Conservation (phyloP, 2,329 filamentous ascomycete species). For the Fusarium sacchari region DNA sequence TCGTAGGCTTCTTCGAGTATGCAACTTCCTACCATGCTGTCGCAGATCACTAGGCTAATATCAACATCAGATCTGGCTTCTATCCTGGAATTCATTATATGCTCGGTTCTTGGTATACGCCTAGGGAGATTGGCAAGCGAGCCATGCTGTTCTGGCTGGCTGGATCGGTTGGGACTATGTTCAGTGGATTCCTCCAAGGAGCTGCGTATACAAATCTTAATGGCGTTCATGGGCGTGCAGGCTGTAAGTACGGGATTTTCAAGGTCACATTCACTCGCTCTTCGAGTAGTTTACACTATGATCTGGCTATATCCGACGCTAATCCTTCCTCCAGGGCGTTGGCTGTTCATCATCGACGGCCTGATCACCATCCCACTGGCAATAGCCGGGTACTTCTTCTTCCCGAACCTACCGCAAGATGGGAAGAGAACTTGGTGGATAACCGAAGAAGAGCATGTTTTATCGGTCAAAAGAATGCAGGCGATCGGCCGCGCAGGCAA, state of each 20-base stretch:
- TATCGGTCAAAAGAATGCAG: conserved; percentile 19
- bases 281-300: not conserved
- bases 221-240: conserved; percentile 21
- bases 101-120: conserved; percentile 38
- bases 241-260: not conserved
- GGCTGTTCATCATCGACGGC: conserved; percentile 50
- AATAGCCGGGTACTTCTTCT: conserved; percentile 42
- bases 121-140: conserved; percentile 34
- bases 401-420: conserved; percentile 42
- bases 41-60: conserved; percentile 43
- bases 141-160: conserved; percentile 36
- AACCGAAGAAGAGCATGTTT: conserved; percentile 36
- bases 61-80: conserved; percentile 57
- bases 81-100: conserved; percentile 53
- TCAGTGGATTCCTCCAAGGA: conserved; percentile 33
- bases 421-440: conserved; percentile 41
- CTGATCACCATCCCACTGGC: conserved; percentile 40
- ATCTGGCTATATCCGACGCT: not conserved
- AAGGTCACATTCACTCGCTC: not conserved
- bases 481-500: conserved; percentile 26
- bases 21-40: not conserved
- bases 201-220: conserved; percentile 27
- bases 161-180: conserved; percentile 16
- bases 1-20: conserved; percentile 35
- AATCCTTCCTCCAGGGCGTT: conserved; percentile 26